Base-by-base conservation (phyloP, 1,284 basidiomycete genomes). In the Xerocomus amazonicus region DNA sequence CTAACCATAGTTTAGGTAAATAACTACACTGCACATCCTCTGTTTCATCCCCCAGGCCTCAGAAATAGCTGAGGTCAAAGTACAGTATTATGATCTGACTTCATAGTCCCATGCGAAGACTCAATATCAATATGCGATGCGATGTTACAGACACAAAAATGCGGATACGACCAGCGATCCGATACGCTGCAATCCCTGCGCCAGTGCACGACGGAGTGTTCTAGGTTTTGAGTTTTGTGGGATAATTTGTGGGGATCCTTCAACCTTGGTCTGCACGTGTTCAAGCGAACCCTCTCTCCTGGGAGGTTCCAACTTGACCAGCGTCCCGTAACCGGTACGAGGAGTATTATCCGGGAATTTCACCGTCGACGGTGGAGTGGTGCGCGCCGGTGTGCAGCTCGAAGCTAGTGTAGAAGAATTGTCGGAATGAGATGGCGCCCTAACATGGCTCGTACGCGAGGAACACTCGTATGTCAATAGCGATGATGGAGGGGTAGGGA, bases 401-500 rank as follows among this genome's bases (percentile, higher is more conserved):
- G 64, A 66, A 6, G 54, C 52, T 28, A 54, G 19, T 10, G 65
- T 67, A 27, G 67, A 54, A 41, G 65, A 53, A 53, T 62, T 56
- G 2, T 66, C 59, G 2, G 57, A 59, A 47, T 62, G 57, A 9
- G 66, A 65, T 29, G 52, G 53, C 9, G 54, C 55, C 43, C 59
- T 54, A 3, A 42, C 46, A 23, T 64, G 65, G 39, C 50, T 45
- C 23, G 52, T 45, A 17, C 38, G 35, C 32, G 43, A 37, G 31
- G 54, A 47, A 39, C 42, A 45, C 16, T 68, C 67, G 43, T 68
- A 55, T 9, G 58, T 66, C 41, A 47, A 56, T 36, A 59, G 44
- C 12, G 59, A 67, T 19, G 64, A 45, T 17, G 65, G 65, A 13
- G 68, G 65, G 6, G 64, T 70, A 48, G 68, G 65, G 14, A 66